A percentile compares a stretch with the other conserved stretches of the same genome.
Conservation (phyloP, 2,329 filamentous ascomycete genomes). For the Penicillium sp. region DNA sequence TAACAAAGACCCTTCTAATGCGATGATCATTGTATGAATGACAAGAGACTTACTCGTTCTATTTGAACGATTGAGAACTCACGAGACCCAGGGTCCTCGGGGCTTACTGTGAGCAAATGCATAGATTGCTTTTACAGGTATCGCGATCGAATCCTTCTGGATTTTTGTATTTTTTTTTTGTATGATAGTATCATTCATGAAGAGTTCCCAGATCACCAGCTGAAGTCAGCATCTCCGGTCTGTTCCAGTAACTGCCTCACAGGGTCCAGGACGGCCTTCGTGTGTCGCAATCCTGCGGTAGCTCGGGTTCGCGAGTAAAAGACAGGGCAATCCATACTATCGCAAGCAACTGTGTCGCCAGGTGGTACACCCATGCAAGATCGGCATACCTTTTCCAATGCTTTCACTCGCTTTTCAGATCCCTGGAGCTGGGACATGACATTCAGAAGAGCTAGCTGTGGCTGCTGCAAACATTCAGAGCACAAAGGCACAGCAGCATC, state of each 20-base stretch:
- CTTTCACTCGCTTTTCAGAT: conserved; percentile 58
- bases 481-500: conserved; percentile 42
- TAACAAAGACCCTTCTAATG: no score
- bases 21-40: no score
- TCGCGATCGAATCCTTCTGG: no score
- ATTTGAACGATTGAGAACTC: no score
- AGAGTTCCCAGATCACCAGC: conserved; percentile 29
- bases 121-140: no score
- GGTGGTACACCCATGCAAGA: conserved; percentile 70
- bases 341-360: conserved; percentile 73
- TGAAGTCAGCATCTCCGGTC: conserved; percentile 28
- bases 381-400: conserved; percentile 68
- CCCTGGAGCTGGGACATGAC: conserved; percentile 58
- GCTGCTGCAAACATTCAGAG: conserved; percentile 29
- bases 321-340: conserved; percentile 86
- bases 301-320: conserved; percentile 59
- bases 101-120: no score
- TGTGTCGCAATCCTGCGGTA: conserved; percentile 32
- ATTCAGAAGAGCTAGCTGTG: conserved; percentile 55
- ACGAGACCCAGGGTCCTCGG: no score
- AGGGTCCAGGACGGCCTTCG: conserved; percentile 32
- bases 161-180: no score
- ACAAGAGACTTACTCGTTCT: no score
- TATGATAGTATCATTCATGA: no score
- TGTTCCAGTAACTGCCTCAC: conserved; percentile 33